phyloP scores from a whole-genome alignment of 257 asterid genomes.

The Solanum clarkiae region DNA sequence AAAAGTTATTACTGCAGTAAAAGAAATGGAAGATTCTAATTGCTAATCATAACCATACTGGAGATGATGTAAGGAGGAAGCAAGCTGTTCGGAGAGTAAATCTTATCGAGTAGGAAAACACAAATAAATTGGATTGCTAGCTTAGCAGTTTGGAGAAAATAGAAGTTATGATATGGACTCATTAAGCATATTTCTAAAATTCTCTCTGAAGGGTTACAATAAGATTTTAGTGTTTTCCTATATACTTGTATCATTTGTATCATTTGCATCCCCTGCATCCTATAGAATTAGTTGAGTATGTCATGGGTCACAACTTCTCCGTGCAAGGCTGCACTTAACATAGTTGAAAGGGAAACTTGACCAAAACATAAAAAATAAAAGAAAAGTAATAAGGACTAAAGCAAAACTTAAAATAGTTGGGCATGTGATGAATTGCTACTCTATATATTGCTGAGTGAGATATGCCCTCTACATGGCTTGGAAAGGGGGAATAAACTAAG shows the following conservation, averaged over 20 bases:
- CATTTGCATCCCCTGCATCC: neutral
- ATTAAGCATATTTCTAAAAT: neutral
- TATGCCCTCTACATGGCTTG: neutral
- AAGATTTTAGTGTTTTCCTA: neutral
- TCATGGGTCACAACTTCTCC: neutral
- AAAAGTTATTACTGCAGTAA: too few relatives aligned
- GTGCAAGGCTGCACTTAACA: neutral
- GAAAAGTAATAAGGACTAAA: neutral
- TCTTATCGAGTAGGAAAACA: too few relatives aligned
- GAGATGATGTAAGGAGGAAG: neutral
- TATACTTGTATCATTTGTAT: neutral
- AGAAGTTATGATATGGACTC: neutral
- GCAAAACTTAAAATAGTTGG: neutral
- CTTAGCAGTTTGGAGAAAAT: too few relatives aligned
- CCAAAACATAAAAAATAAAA: neutral
- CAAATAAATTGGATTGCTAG: too few relatives aligned
- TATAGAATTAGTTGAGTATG: neutral
- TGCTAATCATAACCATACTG: neutral
- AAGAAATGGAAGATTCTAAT: neutral
- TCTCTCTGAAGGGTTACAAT: neutral
- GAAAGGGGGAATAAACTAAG: neutral
- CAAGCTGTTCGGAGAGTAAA: too few relatives aligned
- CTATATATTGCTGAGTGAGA: neutral
- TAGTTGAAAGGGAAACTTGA: neutral
- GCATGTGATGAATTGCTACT: neutral